Conservation (phyloP, 768 basidiomycete genomes). For the Mycena galopus region DNA sequence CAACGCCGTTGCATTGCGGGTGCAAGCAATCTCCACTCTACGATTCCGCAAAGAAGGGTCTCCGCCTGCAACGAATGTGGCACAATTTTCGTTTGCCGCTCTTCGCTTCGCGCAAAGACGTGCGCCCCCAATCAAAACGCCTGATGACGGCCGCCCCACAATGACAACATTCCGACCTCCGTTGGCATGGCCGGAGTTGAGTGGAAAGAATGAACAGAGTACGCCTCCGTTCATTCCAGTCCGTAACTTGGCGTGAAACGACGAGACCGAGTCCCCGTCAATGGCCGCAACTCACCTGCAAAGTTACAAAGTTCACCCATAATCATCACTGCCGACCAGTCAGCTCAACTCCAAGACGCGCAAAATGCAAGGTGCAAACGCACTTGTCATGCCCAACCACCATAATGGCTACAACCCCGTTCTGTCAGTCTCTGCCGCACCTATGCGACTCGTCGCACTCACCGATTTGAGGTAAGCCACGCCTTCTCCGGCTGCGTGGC, state of each 20-base stretch:
- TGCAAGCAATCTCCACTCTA: not conserved
- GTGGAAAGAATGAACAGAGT: no score
- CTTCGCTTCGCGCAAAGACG: not conserved
- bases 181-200: not conserved
- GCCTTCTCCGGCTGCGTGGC: conserved; percentile 84
- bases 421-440: conserved; percentile 24
- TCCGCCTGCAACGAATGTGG: not conserved
- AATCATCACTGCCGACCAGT: conserved; percentile 80
- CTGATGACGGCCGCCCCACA: not conserved
- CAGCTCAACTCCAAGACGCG: not conserved
- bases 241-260: not conserved
- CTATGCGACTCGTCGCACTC: conserved; percentile 46
- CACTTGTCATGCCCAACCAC: conserved; percentile 95
- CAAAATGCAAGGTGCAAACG: conserved; percentile 41
- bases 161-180: not conserved
- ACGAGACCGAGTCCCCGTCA: not conserved
- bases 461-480: conserved; percentile 96
- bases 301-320: conserved; percentile 91
- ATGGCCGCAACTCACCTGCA: conserved; percentile 66
- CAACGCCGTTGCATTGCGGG: no score
- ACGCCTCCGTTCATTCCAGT: no score
- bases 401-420: conserved; percentile 73
- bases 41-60: not conserved
- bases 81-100: not conserved
- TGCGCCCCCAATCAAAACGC: not conserved